Evolutionary conservation across 352 stramenopile species (phyloP).

Genomic region (Thalassiosira livingstoniorum): DNA sequence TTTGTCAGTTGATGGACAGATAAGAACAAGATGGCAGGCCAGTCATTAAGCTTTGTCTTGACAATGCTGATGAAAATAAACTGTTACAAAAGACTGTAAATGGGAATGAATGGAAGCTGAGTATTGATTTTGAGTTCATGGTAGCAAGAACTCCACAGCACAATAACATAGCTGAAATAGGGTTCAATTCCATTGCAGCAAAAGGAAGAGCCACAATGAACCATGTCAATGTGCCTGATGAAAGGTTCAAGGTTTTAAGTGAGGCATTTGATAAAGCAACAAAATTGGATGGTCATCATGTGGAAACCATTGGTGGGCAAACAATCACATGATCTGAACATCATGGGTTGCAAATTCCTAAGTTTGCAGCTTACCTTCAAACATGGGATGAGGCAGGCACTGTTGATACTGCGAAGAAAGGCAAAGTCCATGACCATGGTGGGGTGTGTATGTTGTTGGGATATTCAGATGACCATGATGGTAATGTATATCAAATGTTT

Average conservation of each 20-base stretch:
- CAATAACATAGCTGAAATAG: constrained; percentile 37
- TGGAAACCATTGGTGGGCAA: constrained; percentile 21
- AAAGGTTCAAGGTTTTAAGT: constrained; percentile 6
- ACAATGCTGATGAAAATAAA: too few species aligned
- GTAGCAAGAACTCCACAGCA: constrained; percentile 46
- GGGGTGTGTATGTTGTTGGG: constrained; percentile 39
- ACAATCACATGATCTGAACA: constrained; percentile 28
- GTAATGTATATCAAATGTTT: constrained; percentile 44
- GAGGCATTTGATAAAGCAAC: constrained; percentile 23
- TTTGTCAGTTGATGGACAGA: too few species aligned
- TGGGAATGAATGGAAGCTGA: too few species aligned
- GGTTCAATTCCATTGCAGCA: constrained; percentile 32
- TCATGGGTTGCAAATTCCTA: constrained; percentile 15
- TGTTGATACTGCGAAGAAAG: constrained; percentile 36
- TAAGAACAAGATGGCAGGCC: too few species aligned
- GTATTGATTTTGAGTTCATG: constrained; percentile 57
- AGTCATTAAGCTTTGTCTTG: too few species aligned
- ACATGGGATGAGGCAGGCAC: constrained; percentile 45
- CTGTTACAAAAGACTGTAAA: too few species aligned
- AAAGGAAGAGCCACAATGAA: constrained; percentile 34
- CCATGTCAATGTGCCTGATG: constrained; percentile 19
- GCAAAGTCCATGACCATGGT: constrained; percentile 40
- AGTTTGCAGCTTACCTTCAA: constrained; percentile 29
- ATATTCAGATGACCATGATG: constrained; percentile 28
- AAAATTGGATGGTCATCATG: constrained; percentile 41